Evolutionary conservation across 1,139 yeast genomes (phyloP).

Genomic region (Kodamaea plutei): DNA sequence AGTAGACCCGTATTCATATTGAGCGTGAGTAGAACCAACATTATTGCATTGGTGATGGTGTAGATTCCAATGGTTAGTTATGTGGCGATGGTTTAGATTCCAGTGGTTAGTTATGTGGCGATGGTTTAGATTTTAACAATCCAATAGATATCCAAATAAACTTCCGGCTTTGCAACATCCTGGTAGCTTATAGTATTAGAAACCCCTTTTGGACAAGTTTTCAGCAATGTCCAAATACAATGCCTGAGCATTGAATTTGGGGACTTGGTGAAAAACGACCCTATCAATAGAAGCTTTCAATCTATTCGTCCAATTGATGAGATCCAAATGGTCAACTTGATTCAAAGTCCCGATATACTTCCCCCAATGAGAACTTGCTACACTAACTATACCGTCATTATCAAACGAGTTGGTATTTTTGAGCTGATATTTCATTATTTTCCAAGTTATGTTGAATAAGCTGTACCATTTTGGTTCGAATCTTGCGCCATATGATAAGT

Average conservation of each 20-base stretch:
- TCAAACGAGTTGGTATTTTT: conserved; percentile 23
- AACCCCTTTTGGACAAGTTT: conserved; percentile 60
- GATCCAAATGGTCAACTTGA: conserved; percentile 78
- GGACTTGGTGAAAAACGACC: conserved; percentile 29
- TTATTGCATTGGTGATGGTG: no score
- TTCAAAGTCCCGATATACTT: conserved; percentile 71
- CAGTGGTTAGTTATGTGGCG: no score
- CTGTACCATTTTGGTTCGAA: conserved; percentile 62
- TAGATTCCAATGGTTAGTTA: no score
- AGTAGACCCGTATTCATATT: no score
- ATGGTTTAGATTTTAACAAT: no score
- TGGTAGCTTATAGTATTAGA: conserved; percentile 30
- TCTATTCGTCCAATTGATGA: conserved; percentile 78
- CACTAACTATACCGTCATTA: conserved; percentile 86
- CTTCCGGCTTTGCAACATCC: conserved; percentile 17
- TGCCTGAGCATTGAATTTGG: conserved; percentile 65
- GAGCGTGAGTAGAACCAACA: no score
- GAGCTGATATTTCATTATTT: conserved; percentile 32
- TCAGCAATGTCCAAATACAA: conserved; percentile 74
- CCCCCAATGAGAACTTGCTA: conserved; percentile 81
- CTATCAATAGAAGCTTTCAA: conserved; percentile 35
- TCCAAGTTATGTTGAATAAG: conserved; percentile 62
- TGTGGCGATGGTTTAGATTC: no score
- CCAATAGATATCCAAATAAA: no score
- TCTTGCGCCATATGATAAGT: conserved; percentile 80